phyloP scores from a whole-genome alignment of 768 basidiomycete species.

The Scleroderma citrinum region DNA sequence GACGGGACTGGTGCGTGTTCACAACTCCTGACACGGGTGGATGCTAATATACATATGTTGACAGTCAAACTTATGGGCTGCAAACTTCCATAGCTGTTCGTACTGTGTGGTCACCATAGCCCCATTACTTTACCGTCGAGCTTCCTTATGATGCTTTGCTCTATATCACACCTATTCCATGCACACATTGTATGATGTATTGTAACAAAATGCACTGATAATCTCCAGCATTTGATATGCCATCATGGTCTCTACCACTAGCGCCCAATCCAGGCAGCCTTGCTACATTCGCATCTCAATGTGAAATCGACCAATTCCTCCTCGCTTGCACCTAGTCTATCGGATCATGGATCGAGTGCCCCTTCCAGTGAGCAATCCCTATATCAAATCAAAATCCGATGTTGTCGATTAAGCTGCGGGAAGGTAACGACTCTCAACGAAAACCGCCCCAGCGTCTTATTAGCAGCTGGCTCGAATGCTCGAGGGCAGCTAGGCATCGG shows the following conservation, averaged over 20 bases:
- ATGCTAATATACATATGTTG: neutral
- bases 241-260: too few relatives aligned
- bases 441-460: constrained; percentile 15
- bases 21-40: constrained; percentile 7
- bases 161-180: neutral
- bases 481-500: constrained; percentile 42
- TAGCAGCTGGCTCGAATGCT: constrained; percentile 45
- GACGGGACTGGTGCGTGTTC: constrained; percentile 53
- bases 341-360: neutral
- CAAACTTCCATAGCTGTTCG: constrained; percentile 34
- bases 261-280: too few relatives aligned
- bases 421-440: neutral
- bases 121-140: neutral
- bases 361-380: neutral
- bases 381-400: neutral
- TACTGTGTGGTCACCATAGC: neutral
- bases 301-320: neutral
- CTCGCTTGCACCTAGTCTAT: too few relatives aligned
- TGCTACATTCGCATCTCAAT: neutral
- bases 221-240: too few relatives aligned
- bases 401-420: neutral
- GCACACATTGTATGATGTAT: constrained; percentile 10
- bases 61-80: constrained; percentile 54
- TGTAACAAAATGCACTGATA: constrained; percentile 3
- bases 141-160: neutral